Evolutionary conservation across 108 stramenopile genomes (phyloP), one percentile per base, ranked within the genome.

Genomic region (Pseudonitzschia pungens): DNA sequence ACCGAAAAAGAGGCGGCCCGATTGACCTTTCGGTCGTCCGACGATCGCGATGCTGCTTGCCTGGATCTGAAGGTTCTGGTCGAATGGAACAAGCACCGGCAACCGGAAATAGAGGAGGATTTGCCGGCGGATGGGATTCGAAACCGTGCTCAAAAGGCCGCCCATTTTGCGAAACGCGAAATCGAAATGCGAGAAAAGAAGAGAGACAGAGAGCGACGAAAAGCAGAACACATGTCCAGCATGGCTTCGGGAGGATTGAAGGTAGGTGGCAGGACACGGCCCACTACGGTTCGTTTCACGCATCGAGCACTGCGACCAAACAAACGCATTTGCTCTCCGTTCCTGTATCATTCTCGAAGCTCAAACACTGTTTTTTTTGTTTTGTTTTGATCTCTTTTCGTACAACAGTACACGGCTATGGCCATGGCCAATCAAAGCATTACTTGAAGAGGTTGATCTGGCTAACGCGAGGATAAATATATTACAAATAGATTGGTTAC

Each of bases 121-220:
- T 54, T 81, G 16, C 68, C 83, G 48, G 78, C 62, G 27, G 70
- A 59, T 58, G 82, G 75, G 15, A 75, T 82, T 48, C 69, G 60
- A 33, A 50, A 51, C 43, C 65, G 73, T 41, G 93, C 90, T 40
- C 72, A 83, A 59, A 85, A 89, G 77, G 87, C 90, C 42, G 81
- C 90, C 44, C 91, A 91, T 70, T 92, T 91, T 78, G 91, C 94
- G 42, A 83, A 88, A 74, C 70, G 93, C 27, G 93, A 95, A 64
- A 79, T 91, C 24, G 93, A 95, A 79, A 68, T 95, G 76, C 69
- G 81, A 50, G 79, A 89, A 74, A 68, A 77, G 50, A 87, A 85
- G 71, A 59, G 84, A 44, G 82, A 83, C 41, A 67, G 91, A 70
- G 91, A 92, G 73, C 68, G 83, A 70, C 77, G 94, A n/a, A 95